These are phyloP conservation scores for Irpex sp. DNA, from an alignment of 1,284 basidiomycete species.

Conservation along the genomic window DNA sequence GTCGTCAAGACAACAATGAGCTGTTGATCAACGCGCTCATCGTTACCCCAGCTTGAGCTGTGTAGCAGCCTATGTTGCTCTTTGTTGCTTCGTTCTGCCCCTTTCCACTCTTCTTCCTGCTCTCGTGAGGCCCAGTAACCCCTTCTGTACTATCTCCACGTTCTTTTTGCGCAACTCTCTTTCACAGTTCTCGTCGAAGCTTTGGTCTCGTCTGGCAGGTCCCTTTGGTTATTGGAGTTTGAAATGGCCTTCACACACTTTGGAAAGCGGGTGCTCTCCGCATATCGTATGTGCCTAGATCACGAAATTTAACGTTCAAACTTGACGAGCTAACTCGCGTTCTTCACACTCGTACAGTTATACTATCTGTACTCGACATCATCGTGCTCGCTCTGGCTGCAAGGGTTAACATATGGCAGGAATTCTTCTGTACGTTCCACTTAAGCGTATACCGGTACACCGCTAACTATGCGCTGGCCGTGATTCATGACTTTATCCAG, in stretches of 20 bases:
- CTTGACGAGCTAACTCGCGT: background rate
- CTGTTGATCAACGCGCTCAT: background rate
- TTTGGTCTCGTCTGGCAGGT: background rate
- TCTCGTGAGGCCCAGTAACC: background rate
- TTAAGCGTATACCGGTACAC: background rate
- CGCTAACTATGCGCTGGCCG: background rate
- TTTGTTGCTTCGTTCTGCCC: too few species aligned
- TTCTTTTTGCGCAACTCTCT: background rate
- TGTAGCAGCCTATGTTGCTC: background rate
- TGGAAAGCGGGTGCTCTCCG: background rate
- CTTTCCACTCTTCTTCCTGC: background rate
- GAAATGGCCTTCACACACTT: background rate
- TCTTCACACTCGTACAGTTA: conserved; percentile 26
- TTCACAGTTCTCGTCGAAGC: background rate
- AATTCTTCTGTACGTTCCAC: conserved; percentile 50
- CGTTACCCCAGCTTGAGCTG: background rate
- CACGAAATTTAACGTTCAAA: background rate
- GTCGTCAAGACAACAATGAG: conserved; percentile 2
- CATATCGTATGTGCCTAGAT: background rate
- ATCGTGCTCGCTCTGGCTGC: conserved; percentile 50
- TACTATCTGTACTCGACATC: conserved; percentile 42
- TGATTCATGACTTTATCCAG: conserved; percentile 24
- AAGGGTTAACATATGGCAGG: conserved; percentile 52
- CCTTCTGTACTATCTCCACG: background rate
- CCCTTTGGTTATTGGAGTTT: background rate